Conservation (phyloP, 1,284 basidiomycete species). For the Pyrrhoderma noxium region DNA sequence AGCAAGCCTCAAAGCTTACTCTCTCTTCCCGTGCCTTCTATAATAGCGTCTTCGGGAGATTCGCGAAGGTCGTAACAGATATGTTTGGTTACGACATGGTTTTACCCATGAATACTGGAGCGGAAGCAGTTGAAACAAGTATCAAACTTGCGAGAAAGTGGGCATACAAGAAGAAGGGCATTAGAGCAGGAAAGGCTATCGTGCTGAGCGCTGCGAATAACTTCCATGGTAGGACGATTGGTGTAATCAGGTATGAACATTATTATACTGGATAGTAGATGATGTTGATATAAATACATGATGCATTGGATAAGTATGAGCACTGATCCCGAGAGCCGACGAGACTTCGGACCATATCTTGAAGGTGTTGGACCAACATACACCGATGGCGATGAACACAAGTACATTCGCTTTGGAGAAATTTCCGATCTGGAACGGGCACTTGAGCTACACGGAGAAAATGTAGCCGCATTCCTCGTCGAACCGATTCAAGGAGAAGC, state of each 20-base stretch:
- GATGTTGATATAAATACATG: not conserved
- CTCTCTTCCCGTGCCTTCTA: constrained; percentile 96
- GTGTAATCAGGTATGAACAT: constrained; percentile 62
- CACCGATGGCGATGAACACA: constrained; percentile 40
- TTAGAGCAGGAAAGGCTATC: constrained; percentile 78
- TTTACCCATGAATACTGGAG: constrained; percentile 99
- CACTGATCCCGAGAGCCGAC: constrained; percentile 87
- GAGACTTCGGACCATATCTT: constrained; percentile 89
- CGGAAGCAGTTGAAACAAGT: constrained; percentile 92
- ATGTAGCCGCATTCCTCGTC: constrained; percentile 89
- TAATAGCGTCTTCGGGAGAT: constrained; percentile 85
- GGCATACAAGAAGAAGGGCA: constrained; percentile 85
- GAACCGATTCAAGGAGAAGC: constrained; percentile 99
- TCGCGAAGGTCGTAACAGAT: constrained; percentile 80
- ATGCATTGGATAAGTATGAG: constrained; percentile 64
- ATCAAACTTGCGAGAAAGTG: constrained; percentile 87
- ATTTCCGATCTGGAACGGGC: constrained; percentile 79
- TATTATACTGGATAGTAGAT: not conserved
- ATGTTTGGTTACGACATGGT: constrained; percentile 93
- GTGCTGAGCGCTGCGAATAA: constrained; percentile 87
- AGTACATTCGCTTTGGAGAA: constrained; percentile 75
- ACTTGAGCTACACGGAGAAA: constrained; percentile 74
- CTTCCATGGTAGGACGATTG: constrained; percentile 94
- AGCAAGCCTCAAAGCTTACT: constrained; percentile 87
- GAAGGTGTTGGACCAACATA: constrained; percentile 78